Evolutionary conservation across 2,329 filamentous ascomycete species (phyloP), one percentile per base, ranked within the genome.

Genomic region (Xylaria sp.): DNA sequence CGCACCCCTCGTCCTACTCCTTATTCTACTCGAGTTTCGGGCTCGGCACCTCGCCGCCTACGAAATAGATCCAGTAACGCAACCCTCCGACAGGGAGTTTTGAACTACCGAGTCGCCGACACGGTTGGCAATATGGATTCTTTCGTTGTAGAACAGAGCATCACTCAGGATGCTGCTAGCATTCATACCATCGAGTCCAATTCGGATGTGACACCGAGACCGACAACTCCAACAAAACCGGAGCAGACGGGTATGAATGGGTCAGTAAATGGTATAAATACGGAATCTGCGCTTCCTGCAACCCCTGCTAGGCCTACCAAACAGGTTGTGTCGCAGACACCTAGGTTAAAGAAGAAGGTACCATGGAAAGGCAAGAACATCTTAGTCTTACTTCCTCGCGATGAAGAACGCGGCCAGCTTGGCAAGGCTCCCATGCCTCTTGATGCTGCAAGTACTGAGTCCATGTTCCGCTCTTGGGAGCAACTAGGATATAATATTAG

Each of bases 301-400:
- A 77, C 75, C 5, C 77, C 77, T 3, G 68, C 71, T 15, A 76
- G 76, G 17, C 71, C 73, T 10, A 73, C 64, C 22, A 83, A 82
- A 66, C 71, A 79, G 59, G 80, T 81, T 29, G 75, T 79, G 5
- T 77, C 79, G 2, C 77, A 80, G 53, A 86, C 86, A 5, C 87
- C 87, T n/a, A 81, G 87, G 13, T 69, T 87, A 7, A 92, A 86
- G 80, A 94, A 92, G 77, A 92, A 90, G 79, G 83, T 94, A 2
- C 84, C 86, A 51, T 94, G 91, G 90, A 90, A 86, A 74, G 90
- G 90, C 64, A 94, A 93, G 80, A 89, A 87, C 66, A 92, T 93
- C 60, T 79, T 92, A 73, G 89, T 94, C 49, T 81, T 89, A 29
- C 80, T 94, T 22, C 92, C 92, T 5, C 81, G 86, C 51, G 89